Evolutionary conservation across 257 asterid genomes (phyloP).

Genomic region (Rauvolfia tetraphylla): DNA sequence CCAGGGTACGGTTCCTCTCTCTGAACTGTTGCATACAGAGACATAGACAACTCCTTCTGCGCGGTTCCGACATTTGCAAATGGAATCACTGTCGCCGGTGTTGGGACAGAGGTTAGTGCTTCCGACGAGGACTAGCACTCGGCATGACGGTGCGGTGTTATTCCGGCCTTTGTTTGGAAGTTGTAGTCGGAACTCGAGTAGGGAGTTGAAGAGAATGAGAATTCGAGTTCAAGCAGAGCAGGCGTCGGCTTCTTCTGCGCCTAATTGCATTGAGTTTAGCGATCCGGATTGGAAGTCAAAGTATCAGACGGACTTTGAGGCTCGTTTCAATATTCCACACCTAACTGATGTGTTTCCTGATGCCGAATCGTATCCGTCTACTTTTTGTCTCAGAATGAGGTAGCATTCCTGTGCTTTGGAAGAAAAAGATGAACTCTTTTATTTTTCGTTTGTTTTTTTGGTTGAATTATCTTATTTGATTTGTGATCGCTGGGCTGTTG

Average conservation of each 20-base stretch:
- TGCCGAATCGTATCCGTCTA: conserved; percentile 68
- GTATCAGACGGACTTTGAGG: conserved; percentile 61
- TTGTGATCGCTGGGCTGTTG: background rate
- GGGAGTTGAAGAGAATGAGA: conserved; percentile 22
- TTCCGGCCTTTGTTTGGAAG: conserved; percentile 2
- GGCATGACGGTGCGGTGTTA: conserved; percentile 22
- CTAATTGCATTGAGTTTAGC: conserved; percentile 41
- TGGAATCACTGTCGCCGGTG: conserved; percentile 63
- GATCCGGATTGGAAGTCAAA: conserved; percentile 80
- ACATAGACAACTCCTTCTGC: background rate
- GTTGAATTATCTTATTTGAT: background rate
- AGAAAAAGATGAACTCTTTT: background rate
- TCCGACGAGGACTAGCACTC: conserved; percentile 15
- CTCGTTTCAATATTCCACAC: conserved; percentile 71
- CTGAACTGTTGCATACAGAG: background rate
- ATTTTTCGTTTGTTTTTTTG: background rate
- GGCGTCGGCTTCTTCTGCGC: conserved; percentile 13
- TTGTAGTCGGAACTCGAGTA: conserved; percentile 7
- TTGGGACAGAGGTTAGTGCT: conserved; percentile 35
- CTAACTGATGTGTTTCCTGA: conserved; percentile 51
- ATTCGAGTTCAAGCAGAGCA: conserved; percentile 29
- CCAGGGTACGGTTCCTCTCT: background rate
- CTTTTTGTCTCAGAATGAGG: conserved; percentile 87
- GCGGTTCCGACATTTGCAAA: conserved; percentile 1
- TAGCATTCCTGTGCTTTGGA: conserved; percentile 4